A percentile compares a stretch with the other conserved stretches of the same genome.
phyloP scores from a whole-genome alignment of 2,329 filamentous ascomycete genomes.

The Capronia coronata region DNA sequence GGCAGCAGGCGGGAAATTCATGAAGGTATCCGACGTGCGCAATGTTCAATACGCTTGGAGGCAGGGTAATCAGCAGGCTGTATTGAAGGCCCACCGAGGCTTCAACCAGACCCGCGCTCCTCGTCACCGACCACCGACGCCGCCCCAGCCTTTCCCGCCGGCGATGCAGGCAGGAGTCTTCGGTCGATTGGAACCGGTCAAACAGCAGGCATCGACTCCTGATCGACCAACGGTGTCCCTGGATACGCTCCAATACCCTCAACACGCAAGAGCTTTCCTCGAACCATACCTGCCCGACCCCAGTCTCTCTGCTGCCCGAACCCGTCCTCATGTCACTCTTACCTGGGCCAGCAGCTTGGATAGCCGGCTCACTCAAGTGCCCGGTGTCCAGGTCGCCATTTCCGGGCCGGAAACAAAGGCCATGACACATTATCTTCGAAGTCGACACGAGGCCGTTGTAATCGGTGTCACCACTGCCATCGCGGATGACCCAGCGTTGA shows the following conservation, averaged over 20 bases:
- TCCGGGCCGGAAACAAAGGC: slow-evolving; percentile 78
- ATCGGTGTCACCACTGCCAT: slow-evolving; percentile 78
- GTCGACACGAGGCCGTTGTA: slow-evolving; percentile 74
- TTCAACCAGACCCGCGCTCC: slow-evolving; percentile 27
- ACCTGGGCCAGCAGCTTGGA: slow-evolving; percentile 92
- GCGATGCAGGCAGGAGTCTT: slow-evolving; percentile 20
- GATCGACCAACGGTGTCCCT: slow-evolving; percentile 25
- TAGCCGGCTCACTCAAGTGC: slow-evolving; percentile 66
- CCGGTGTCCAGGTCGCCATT: slow-evolving; percentile 72
- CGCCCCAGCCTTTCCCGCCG: slow-evolving; percentile 12
- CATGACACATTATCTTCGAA: slow-evolving; percentile 88
- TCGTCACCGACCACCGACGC: slow-evolving; percentile 17
- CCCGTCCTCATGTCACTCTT: slow-evolving; percentile 60
- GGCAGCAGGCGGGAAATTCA: slow-evolving; percentile 42
- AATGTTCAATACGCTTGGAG: slow-evolving; percentile 46
- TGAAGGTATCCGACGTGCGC: slow-evolving; percentile 44
- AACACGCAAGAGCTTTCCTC: slow-evolving; percentile 42
- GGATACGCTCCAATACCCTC: slow-evolving; percentile 43
- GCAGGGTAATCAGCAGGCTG: slow-evolving; percentile 39
- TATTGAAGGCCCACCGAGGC: slow-evolving; percentile 41
- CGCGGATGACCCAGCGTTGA: slow-evolving; percentile 78
- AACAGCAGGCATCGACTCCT: slow-evolving; percentile 7
- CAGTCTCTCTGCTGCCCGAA: slow-evolving; percentile 29
- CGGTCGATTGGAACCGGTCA: slow-evolving; percentile 19
- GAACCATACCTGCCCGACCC: slow-evolving; percentile 46